Evolutionary conservation across 1,139 yeast species (phyloP).

Genomic region (Citeromyces siamensis): DNA sequence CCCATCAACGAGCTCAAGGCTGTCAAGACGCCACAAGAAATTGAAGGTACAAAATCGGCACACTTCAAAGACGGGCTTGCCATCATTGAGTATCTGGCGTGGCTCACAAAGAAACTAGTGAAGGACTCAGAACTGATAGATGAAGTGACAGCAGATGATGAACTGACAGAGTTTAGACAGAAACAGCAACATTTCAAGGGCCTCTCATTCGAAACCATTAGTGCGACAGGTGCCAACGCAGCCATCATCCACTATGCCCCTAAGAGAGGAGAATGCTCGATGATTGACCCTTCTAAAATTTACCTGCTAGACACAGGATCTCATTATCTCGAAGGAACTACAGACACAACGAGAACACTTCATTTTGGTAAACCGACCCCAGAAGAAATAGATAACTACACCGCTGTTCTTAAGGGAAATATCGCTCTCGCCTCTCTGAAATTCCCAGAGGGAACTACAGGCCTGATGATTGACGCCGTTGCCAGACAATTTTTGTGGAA

Average conservation of each 20-base stretch:
- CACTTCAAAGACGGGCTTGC: constrained; percentile 88
- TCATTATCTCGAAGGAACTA: constrained; percentile 90
- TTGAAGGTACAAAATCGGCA: constrained; percentile 63
- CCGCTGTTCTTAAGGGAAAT: constrained; percentile 88
- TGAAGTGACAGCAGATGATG: constrained; percentile 70
- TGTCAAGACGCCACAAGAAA: constrained; percentile 61
- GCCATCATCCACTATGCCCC: constrained; percentile 92
- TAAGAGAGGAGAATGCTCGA: constrained; percentile 38
- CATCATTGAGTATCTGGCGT: constrained; percentile 62
- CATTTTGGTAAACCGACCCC: constrained; percentile 63
- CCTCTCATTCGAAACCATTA: constrained; percentile 82
- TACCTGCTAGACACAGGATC: constrained; percentile 91
- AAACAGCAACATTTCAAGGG: constrained; percentile 59
- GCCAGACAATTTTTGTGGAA: constrained; percentile 90
- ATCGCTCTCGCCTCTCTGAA: constrained; percentile 63
- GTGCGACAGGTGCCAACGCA: constrained; percentile 88
- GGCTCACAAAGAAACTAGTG: constrained; percentile 65
- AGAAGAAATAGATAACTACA: constrained; percentile 66
- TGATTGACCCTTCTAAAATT: constrained; percentile 64
- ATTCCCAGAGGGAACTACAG: constrained; percentile 84
- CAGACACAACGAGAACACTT: constrained; percentile 89
- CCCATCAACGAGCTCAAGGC: constrained; percentile 68
- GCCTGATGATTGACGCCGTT: constrained; percentile 68
- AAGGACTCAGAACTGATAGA: constrained; percentile 47
- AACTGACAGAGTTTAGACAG: constrained; percentile 51